Evolutionary conservation across 108 stramenopile species (phyloP), one percentile per base, ranked within the genome.

Genomic region (Fragilaria crotonensis): DNA sequence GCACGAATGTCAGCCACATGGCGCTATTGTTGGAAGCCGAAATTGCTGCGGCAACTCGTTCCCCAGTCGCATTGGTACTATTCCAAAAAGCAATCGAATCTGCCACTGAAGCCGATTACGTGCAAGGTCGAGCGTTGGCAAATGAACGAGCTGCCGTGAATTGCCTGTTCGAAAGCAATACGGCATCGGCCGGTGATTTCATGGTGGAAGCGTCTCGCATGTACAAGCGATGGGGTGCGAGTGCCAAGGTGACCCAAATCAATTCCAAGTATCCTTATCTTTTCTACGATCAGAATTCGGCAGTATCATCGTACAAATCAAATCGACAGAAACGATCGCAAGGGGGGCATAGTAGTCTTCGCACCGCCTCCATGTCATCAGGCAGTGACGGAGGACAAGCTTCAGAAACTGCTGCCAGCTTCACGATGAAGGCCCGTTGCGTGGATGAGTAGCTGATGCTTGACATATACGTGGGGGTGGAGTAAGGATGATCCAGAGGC

Each of bases 231-330:
- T 52, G 11, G 3, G 51, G 11, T 52, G 51, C 51, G 4, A 52
- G 2, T 18, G 11, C 11, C 18, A 7, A 52, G 25, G 25, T 52
- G 1, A 18, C 18, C 1, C 3, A 52, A 22, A 52, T 52, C 18
- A 23, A 52, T 21, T 21, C 51, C 11, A 21, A 52, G 26, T 52
- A 52, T 25, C 51, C 51, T 22, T 52, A 52, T 41, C 36, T 41
- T 7, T 41, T 41, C 14, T 41, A 41, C 36, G 36, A 41, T 41
- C 36, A 41, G 36, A 41, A 41, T 41, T 41, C 36, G 7, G 36
- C 36, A 41, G 36, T 41, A 7, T 41, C 36, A 7, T 41, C 36
- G 7, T 14, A 14, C 11, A 41, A 41, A 41, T 41, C 36, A n/a
- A n/a, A n/a, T n/a, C n/a, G n/a, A n/a, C n/a, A n/a, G n/a, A n/a